Percentiles rank a stretch among this genome's conserved stretches.
Evolutionary conservation across 768 basidiomycete species (phyloP).

Genomic region (Crucibulum laeve): DNA sequence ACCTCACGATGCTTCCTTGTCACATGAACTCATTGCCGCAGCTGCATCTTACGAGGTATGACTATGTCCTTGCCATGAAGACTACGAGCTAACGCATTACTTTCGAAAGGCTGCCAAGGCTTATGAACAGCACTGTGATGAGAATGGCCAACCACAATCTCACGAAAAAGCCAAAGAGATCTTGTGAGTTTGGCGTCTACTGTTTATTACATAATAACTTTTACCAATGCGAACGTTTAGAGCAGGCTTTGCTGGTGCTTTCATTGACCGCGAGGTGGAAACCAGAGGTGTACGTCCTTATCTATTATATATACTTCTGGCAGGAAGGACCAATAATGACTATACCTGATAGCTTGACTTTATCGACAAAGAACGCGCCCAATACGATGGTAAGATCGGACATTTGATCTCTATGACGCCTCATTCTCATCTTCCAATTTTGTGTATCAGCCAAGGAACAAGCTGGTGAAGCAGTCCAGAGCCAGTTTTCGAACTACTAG

Average conservation of each 20-base stretch:
- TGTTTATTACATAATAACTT: background rate
- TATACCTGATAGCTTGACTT: conserved; percentile 14
- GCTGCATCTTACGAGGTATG: conserved; percentile 63
- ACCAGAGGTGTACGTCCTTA: conserved; percentile 38
- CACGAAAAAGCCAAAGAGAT: conserved; percentile 60
- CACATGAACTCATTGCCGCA: conserved; percentile 64
- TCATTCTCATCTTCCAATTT: no score
- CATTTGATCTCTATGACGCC: no score
- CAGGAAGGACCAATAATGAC: no score
- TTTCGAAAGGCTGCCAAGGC: conserved; percentile 58
- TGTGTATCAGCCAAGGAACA: no score
- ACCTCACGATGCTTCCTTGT: conserved; percentile 52
- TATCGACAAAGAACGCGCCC: conserved; percentile 17
- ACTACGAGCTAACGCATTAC: background rate
- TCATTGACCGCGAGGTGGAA: conserved; percentile 51
- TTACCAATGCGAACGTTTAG: conserved; percentile 12
- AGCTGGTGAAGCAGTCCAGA: no score
- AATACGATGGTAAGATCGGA: conserved; percentile 16
- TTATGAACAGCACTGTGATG: conserved; percentile 48
- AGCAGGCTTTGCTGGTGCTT: conserved; percentile 51
- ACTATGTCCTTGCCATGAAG: background rate
- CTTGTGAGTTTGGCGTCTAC: conserved; percentile 23
- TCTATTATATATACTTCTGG: background rate
- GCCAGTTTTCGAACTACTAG: no score
- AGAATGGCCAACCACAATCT: conserved; percentile 40